These are phyloP conservation scores for Tetrahymena thermophila DNA, from an alignment of 73 alveolate species.

Conservation along the genomic window DNA sequence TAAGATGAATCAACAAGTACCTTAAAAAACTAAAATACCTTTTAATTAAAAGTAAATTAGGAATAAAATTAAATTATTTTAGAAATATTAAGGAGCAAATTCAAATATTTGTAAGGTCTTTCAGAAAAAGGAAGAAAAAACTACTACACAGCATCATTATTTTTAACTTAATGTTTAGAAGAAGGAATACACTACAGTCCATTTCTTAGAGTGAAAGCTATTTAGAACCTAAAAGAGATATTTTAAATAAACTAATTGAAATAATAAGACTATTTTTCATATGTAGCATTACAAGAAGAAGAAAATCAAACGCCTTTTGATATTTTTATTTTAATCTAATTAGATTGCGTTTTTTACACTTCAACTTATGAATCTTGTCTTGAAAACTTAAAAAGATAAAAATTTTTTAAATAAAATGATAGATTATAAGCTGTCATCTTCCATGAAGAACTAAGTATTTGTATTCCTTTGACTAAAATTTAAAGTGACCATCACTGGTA, in stretches of 20 bases:
- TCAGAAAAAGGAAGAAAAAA: neutral
- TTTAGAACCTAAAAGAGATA: too few relatives aligned
- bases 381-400: neutral
- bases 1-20: neutral
- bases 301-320: neutral
- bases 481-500: neutral
- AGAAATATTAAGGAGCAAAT: neutral
- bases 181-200: neutral
- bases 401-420: neutral
- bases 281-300: too few relatives aligned
- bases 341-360: neutral
- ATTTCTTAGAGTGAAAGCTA: neutral
- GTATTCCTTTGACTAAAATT: neutral
- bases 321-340: too few relatives aligned
- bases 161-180: neutral
- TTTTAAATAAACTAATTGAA: too few relatives aligned
- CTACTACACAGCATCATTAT: neutral
- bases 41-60: neutral
- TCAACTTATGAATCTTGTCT: neutral
- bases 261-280: too few relatives aligned
- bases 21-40: too few relatives aligned
- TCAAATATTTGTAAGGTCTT: neutral
- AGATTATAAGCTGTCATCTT: neutral
- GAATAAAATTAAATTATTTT: neutral
- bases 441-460: neutral